These are phyloP conservation scores for Venturia pyrina DNA, from an alignment of 2,329 filamentous ascomycete species.

Conservation along the genomic window DNA sequence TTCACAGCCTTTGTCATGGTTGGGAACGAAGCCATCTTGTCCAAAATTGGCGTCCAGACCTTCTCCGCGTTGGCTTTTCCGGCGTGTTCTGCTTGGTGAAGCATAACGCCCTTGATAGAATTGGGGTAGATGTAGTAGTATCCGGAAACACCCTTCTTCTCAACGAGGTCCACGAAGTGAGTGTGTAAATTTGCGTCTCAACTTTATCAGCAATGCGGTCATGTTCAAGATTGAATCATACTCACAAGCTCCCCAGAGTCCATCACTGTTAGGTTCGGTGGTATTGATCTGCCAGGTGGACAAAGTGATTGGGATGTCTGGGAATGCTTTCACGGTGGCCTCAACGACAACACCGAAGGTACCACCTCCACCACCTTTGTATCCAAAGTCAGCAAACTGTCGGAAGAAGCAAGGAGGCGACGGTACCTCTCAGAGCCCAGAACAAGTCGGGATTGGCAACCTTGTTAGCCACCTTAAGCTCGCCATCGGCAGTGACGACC, in stretches of 20 bases:
- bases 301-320: constrained; percentile 3
- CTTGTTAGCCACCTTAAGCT: constrained; percentile 25
- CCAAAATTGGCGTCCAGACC: constrained; percentile 11
- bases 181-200: constrained; percentile 9
- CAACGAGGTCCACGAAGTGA: constrained; percentile 6
- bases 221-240: neutral
- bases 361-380: constrained; percentile 10
- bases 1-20: neutral
- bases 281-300: constrained; percentile 4
- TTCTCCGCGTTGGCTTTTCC: neutral
- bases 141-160: constrained; percentile 5
- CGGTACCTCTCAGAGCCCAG: neutral
- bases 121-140: constrained; percentile 8
- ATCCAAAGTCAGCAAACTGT: neutral
- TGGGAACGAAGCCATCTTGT: constrained; percentile 4
- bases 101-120: neutral
- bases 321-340: constrained; percentile 21
- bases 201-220: neutral
- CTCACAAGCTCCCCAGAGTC: neutral
- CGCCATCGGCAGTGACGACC: constrained; percentile 29
- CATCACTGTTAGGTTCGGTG: neutral
- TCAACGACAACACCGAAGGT: constrained; percentile 24
- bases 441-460: constrained; percentile 22
- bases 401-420: too few relatives aligned
- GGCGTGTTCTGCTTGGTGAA: neutral